Base-by-base conservation (phyloP, 139 green algal species). In the Chlorella sorokiniana region DNA sequence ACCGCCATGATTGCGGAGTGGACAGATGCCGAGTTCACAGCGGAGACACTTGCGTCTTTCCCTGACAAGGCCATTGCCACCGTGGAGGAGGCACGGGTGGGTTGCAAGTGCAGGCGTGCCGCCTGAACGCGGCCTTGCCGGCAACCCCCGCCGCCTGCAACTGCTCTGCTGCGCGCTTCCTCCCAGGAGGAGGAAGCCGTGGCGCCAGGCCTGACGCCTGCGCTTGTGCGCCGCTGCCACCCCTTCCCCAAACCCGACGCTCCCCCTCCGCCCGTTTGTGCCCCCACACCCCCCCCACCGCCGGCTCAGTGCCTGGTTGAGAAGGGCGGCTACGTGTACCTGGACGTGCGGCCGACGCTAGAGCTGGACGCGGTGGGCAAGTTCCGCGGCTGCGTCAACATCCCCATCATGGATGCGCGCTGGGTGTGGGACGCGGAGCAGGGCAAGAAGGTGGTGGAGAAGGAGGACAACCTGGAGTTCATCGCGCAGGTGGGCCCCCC, bases 281-380 rank as follows among this genome's bases (percentile, higher is more conserved):
- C 25, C 54, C 38, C n/a, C 29, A 0, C 41, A 61, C 59, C 25
- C 4, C 16, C 52, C 6, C 29, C 7, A 2, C 9, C 25, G 5
- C 25, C 41, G 3, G 23, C 23, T 51, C 61, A 59, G 35, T 59
- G 29, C 75, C 54, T 95, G 40, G 90, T 89, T 31, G 90, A 86
- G 45, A 84, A 90, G 38, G 79, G 70, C 42, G 93, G 91, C 31
- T 97, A 92, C 69, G 90, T 77, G 7, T 96, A 93, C 84, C 85
- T 97, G 41, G 93, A 97, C 84, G 93, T 97, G 56, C 88, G 93
- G 61, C 87, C 89, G 1, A 41, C 74, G 27, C 81, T 95, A 31
- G 93, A 97, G 83, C 54, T 86, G 8, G 86, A 96, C 1, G 90
- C 92, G 69, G 86, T 93, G 14, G 93, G 93, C 86, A 94, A 91